Base-by-base conservation (phyloP, 768 basidiomycete genomes). In the Stropharia rugosoannulata region DNA sequence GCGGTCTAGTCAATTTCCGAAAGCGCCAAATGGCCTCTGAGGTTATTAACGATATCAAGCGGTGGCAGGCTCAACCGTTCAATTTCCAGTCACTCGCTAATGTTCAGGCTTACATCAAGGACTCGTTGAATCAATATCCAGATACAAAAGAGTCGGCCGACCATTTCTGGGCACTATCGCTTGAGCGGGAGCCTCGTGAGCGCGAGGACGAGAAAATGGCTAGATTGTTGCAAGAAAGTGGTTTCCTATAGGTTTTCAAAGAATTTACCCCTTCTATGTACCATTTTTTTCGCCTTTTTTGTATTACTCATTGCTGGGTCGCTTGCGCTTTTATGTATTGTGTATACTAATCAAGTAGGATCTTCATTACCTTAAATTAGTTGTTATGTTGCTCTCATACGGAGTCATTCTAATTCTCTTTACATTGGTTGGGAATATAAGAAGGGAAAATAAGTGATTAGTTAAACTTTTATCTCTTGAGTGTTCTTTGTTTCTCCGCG, bases 141-240 rank as follows among this genome's bases (percentile, higher is more conserved):
- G 86, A 89, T 63, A 82, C 84, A 18, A 76, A 79, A 27, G 87
- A 86, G 55, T 82, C 86, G 16, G 83, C 85, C 43, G 88, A 93
- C 55, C 80, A 81, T 59, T 89, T 93, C 69, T 98, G 95, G 88
- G 80, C 86, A 53, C 77, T 90, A 54, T 93, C 90, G 71, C 75
- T 96, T 54, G 86, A 89, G 65, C 80, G 92, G 18, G 96, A 99
- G 68, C 96, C 96, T 16, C 81, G 94, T 58, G 96, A 99, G 73
- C 80, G 93, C 44, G 96, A 98, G 62, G 94, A 96, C 62, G 96
- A 97, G 75, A 93, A 94, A 79, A 95, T 97, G 93, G 91, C 92
- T 8, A 80, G 92, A 46, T 73, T 94, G 56, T 73, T 94, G 41
- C 92, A 94, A 67, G 92, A 94, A 71, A 92, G 89, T 56, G 92